Percentiles rank a stretch among this genome's conserved stretches.
Conservation (phyloP, 352 stramenopile genomes). For the Phytophthora pinifolia region DNA sequence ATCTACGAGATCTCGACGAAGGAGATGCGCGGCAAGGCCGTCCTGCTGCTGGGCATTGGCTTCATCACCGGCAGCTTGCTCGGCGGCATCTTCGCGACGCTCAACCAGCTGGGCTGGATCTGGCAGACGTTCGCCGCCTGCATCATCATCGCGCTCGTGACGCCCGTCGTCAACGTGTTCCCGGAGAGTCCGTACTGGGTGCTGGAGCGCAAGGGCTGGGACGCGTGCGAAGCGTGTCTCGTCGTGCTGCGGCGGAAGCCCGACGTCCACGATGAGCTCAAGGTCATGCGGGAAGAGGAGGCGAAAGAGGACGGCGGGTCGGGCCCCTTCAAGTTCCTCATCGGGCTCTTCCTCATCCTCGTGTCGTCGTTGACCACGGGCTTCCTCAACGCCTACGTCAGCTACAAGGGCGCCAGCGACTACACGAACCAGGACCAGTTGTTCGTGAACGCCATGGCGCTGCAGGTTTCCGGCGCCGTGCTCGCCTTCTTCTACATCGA, state of each 20-base stretch:
- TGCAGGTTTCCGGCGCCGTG: constrained; percentile 57
- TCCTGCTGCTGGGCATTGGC: constrained; percentile 63
- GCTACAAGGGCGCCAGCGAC: constrained; percentile 45
- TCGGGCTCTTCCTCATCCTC: constrained; percentile 68
- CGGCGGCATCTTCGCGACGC: constrained; percentile 49
- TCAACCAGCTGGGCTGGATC: constrained; percentile 72
- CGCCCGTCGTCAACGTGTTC: constrained; percentile 71
- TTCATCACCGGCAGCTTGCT: constrained; percentile 64
- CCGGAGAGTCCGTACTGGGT: constrained; percentile 81
- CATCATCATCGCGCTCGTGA: constrained; percentile 68
- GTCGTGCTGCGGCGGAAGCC: constrained; percentile 67
- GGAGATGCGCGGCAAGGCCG: constrained; percentile 72
- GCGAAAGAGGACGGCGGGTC: constrained; percentile 37
- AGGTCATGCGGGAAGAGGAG: constrained; percentile 68
- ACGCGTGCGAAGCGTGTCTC: constrained; percentile 66
- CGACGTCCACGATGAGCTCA: constrained; percentile 69
- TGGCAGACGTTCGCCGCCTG: constrained; percentile 71
- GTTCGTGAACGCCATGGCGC: constrained; percentile 55
- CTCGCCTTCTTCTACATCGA: constrained; percentile 84
- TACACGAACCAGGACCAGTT: constrained; percentile 49
- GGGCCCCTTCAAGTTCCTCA: constrained; percentile 58
- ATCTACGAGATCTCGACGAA: constrained; percentile 82
- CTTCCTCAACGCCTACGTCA: constrained; percentile 65
- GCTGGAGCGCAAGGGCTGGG: constrained; percentile 62
- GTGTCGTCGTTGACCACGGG: constrained; percentile 54